Conservation (phyloP, 2,329 filamentous ascomycete species). For the Alternaria sp. region DNA sequence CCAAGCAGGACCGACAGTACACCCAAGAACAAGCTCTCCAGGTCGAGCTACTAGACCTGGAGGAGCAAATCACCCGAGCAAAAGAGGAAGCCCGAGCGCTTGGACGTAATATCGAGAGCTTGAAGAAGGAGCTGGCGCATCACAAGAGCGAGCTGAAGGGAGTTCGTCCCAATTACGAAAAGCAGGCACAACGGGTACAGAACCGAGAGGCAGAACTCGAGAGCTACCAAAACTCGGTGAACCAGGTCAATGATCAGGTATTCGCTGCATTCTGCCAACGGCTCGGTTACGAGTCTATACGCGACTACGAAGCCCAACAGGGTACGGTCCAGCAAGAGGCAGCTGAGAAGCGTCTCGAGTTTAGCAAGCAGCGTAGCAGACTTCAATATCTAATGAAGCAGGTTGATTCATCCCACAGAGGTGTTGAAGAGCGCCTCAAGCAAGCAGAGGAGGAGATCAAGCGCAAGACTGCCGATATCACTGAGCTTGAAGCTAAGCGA, state of each 20-base stretch:
- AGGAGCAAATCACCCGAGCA: constrained; percentile 75
- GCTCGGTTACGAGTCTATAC: constrained; percentile 87
- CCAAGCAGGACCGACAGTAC: constrained; percentile 77
- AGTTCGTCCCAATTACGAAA: constrained; percentile 77
- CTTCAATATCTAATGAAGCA: constrained; percentile 69
- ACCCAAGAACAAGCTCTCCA: constrained; percentile 82
- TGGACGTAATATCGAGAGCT: constrained; percentile 83
- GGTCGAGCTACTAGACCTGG: constrained; percentile 79
- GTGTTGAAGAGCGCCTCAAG: constrained; percentile 73
- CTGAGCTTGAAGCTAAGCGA: constrained; percentile 72
- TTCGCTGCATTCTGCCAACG: constrained; percentile 86
- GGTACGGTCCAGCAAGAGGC: constrained; percentile 91
- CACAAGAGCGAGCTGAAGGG: constrained; percentile 77
- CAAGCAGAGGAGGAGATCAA: constrained; percentile 71
- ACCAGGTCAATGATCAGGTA: constrained; percentile 84
- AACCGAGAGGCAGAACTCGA: constrained; percentile 65
- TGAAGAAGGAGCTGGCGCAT: constrained; percentile 80
- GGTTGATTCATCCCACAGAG: constrained; percentile 75
- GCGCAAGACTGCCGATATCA: constrained; percentile 72
- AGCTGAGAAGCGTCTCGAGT: constrained; percentile 84
- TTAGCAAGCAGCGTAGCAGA: constrained; percentile 76
- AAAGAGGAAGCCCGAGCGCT: constrained; percentile 80
- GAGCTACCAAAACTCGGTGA: constrained; percentile 70
- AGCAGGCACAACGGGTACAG: constrained; percentile 74
- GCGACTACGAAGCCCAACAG: constrained; percentile 92